These are phyloP conservation scores for Carpinus viminea DNA, from an alignment of 306 rosid species.

Conservation along the genomic window DNA sequence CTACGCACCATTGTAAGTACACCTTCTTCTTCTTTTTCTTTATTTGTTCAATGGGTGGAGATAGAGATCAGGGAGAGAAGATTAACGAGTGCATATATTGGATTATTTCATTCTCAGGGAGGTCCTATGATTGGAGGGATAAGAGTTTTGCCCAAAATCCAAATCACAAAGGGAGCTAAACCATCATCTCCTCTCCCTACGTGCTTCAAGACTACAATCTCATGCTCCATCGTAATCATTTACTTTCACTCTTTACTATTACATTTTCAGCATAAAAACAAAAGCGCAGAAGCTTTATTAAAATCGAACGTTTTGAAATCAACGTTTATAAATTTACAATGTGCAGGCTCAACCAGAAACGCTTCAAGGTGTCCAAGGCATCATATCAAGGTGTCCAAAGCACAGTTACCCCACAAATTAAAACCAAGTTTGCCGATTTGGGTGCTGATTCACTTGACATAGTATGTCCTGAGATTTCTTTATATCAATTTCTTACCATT, in stretches of 20 bases:
- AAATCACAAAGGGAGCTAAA: constrained; percentile 32
- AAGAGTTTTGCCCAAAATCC: constrained; percentile 35
- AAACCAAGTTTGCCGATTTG: constrained; percentile 66
- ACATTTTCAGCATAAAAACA: too few species aligned
- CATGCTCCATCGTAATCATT: constrained; percentile 45
- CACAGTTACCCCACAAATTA: constrained; percentile 45
- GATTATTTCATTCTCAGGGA: constrained; percentile 35
- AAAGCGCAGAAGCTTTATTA: too few species aligned
- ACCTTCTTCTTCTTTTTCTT: not conserved
- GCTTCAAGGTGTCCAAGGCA: constrained; percentile 51
- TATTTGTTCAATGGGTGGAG: not conserved
- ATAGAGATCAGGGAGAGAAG: not conserved
- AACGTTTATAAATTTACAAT: not conserved
- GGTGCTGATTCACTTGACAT: constrained; percentile 77
- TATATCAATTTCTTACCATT: too few species aligned
- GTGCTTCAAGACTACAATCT: constrained; percentile 40
- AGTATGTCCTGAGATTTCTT: constrained; percentile 24
- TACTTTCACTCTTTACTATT: not conserved
- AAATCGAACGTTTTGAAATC: not conserved
- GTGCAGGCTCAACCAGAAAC: constrained; percentile 59
- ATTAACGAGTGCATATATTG: not conserved
- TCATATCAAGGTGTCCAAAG: constrained; percentile 57
- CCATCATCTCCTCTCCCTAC: constrained; percentile 26
- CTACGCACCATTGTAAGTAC: constrained; percentile 30
- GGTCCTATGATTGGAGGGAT: constrained; percentile 41